Evolutionary conservation across 2,329 filamentous ascomycete species (phyloP), one percentile per base, ranked within the genome.

Genomic region (Ascomycota sp.): DNA sequence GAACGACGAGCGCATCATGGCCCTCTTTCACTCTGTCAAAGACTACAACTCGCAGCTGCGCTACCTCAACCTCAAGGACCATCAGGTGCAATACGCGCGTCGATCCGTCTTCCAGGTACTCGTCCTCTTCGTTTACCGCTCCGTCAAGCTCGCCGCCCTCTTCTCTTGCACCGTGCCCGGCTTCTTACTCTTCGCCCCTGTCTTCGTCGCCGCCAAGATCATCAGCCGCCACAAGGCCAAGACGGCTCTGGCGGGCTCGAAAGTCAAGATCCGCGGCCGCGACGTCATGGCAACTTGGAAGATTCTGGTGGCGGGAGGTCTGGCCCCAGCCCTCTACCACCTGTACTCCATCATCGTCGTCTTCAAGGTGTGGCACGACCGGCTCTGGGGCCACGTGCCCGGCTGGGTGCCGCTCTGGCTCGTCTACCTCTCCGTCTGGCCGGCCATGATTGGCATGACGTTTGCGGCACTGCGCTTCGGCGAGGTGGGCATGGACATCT

Each of bases 401-500:
- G 57, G 69, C 3, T 85, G 74, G 61, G 67, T 93, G 21, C 80
- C 85, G 1, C 65, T 85, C 33, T 92, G 76, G 70, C 48, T 71
- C 15, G 67, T 91, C 8, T 72, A 85, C 37, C 48, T 81, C 8
- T 67, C 71, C 24, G 78, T 83, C 29, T 75, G 80, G 57, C 62
- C 81, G 28, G 57, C 91, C 39, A 93, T 93, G 60, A 78, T 85
- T 5, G 67, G 73, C 17, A 77, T 94, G 42, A 94, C 85, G 0
- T 94, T 92, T 50, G 85, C 83, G 4, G 82, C 89, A 6, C 71
- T 98, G 30, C 76, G 89, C 8, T 92, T 95, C 40, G 89, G 89
- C 28, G 89, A 98, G 55, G 76, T 92, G n/a, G 89, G 86, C 30
- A 94, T 98, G 83, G 89, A 98, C 47, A 94, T 98, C 32, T 61